phyloP scores from a whole-genome alignment of 768 basidiomycete species.

The Lactarius quietus region DNA sequence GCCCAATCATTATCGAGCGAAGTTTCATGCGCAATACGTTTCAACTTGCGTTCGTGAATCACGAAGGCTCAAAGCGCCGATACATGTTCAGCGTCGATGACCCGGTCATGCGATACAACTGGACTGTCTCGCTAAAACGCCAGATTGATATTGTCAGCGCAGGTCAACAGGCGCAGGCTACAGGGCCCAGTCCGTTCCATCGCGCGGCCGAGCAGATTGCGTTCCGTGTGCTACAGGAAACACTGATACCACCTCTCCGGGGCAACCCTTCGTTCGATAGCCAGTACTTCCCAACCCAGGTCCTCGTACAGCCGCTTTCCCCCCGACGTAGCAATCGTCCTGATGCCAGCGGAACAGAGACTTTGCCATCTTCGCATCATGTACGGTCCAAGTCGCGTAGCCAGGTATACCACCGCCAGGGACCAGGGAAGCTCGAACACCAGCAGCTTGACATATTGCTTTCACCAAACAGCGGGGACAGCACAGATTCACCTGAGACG shows the following conservation, averaged over 20 bases:
- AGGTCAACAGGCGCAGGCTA: conserved; percentile 28
- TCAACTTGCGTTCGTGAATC: conserved; percentile 80
- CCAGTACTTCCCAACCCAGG: conserved; percentile 34
- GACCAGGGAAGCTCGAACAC: conserved; percentile 60
- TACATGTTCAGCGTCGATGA: conserved; percentile 96
- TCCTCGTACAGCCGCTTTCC: conserved; percentile 27
- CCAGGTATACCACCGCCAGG: conserved; percentile 60
- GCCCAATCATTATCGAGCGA: conserved; percentile 75
- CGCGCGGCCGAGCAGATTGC: conserved; percentile 72
- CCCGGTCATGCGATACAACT: conserved; percentile 67
- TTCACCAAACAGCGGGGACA: conserved; percentile 17
- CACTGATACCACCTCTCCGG: conserved; percentile 49
- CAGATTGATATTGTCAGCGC: conserved; percentile 54
- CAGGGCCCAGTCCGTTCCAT: conserved; percentile 43
- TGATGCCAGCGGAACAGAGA: conserved; percentile 15
- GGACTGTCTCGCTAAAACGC: conserved; percentile 64
- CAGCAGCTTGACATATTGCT: conserved; percentile 39
- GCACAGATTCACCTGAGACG: conserved; percentile 24
- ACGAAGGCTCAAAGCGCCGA: conserved; percentile 63
- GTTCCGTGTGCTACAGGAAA: conserved; percentile 82
- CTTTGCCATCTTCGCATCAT: conserved; percentile 50
- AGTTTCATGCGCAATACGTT: conserved; percentile 98
- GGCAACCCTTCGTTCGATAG: conserved; percentile 29
- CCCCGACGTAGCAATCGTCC: conserved; percentile 26
- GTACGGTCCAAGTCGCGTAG: conserved; percentile 69